These are phyloP conservation scores for Senna siamea DNA, from an alignment of 306 rosid genomes.

Conservation along the genomic window DNA sequence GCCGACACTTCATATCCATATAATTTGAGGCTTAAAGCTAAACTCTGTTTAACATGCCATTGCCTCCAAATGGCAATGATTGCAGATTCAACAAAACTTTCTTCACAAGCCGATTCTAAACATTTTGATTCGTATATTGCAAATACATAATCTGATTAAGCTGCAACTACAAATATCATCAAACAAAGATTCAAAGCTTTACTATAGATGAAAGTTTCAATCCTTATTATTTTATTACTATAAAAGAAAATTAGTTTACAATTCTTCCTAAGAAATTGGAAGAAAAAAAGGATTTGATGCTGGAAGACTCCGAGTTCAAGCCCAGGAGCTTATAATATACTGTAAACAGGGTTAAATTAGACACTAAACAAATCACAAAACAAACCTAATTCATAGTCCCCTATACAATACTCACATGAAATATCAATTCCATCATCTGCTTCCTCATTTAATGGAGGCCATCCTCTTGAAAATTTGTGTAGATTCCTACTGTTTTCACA, in stretches of 20 bases:
- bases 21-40: not conserved
- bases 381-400: conserved; percentile 31
- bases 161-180: not conserved
- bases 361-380: conserved; percentile 32
- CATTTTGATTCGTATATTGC: no score
- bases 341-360: not conserved
- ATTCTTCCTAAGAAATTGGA: no score
- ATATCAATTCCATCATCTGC: not conserved
- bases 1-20: no score
- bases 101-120: no score
- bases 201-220: not conserved
- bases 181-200: not conserved
- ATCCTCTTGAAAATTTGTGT: conserved; percentile 7
- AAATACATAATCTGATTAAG: not conserved
- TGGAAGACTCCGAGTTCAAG: no score
- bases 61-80: not conserved
- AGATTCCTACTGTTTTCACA: not conserved
- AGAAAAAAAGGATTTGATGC: no score
- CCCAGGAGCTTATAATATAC: not conserved
- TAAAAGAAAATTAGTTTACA: no score
- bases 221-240: no score
- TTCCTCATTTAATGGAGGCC: conserved; percentile 1
- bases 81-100: not conserved
- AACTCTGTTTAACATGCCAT: not conserved
- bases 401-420: conserved; percentile 35